phyloP scores from a whole-genome alignment of 352 stramenopile genomes.

The Globisporangium canariense region DNA sequence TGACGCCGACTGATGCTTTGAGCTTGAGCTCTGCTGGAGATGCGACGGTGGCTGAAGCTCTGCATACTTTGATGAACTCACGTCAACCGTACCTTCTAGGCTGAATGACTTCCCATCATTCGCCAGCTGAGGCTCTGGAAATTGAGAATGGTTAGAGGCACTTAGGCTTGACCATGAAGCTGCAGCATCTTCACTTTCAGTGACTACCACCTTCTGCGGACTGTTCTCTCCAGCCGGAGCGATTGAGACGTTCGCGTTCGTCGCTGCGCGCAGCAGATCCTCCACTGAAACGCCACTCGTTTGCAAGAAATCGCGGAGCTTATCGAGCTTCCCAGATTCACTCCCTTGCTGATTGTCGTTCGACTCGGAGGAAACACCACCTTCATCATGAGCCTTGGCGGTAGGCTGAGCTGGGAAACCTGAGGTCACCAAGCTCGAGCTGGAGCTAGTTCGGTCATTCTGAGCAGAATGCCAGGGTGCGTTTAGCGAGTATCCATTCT shows the following conservation, averaged over 20 bases:
- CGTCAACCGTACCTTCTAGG: background rate
- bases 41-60: constrained; percentile 6
- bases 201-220: background rate
- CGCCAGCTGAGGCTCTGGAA: background rate
- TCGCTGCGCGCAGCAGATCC: constrained; percentile 63
- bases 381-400: background rate
- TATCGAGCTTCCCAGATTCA: constrained; percentile 38
- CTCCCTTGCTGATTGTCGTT: constrained; percentile 11
- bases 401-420: background rate
- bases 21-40: background rate
- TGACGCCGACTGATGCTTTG: background rate
- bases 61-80: constrained; percentile 6
- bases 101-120: background rate
- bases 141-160: background rate
- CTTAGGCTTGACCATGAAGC: background rate
- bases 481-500: background rate
- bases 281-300: constrained; percentile 66
- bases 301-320: constrained; percentile 57
- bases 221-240: constrained; percentile 8
- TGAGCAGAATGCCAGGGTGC: background rate
- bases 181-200: background rate
- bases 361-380: background rate
- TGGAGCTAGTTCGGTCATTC: background rate
- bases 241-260: constrained; percentile 39
- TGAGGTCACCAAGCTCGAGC: background rate